Evolutionary conservation across 2,329 filamentous ascomycete species (phyloP).

Genomic region (Boeremia exigua): DNA sequence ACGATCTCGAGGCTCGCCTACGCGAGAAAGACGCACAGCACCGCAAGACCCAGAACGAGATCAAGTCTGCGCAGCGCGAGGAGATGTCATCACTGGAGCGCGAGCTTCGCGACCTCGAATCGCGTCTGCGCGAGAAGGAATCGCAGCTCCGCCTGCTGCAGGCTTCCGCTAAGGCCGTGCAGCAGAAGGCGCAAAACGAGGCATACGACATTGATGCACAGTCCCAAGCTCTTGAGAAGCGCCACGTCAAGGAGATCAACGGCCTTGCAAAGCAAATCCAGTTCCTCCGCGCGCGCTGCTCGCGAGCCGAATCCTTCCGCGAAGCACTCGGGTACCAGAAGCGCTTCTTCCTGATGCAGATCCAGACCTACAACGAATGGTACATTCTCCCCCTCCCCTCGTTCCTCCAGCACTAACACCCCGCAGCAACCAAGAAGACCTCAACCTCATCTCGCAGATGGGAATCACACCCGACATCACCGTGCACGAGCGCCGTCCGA

Average conservation of each 20-base stretch:
- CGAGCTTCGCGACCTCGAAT: constrained; percentile 56
- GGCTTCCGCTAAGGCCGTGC: constrained; percentile 36
- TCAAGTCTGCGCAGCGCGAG: constrained; percentile 52
- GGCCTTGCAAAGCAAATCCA: constrained; percentile 89
- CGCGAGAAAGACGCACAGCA: constrained; percentile 41
- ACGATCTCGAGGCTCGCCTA: constrained; percentile 31
- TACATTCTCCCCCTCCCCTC: constrained; percentile 63
- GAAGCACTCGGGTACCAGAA: constrained; percentile 86
- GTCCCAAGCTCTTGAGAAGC: constrained; percentile 69
- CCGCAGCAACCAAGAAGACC: constrained; percentile 86
- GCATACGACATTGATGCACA: constrained; percentile 49
- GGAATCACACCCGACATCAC: constrained; percentile 65
- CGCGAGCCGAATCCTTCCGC: constrained; percentile 80
- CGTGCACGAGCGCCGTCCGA: constrained; percentile 53
- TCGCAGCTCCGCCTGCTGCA: constrained; percentile 34
- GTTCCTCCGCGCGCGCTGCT: constrained; percentile 83
- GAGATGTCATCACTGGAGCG: constrained; percentile 41
- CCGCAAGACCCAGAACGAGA: constrained; percentile 35
- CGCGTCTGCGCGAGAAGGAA: constrained; percentile 34
- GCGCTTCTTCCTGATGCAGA: constrained; percentile 77
- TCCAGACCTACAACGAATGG: constrained; percentile 88
- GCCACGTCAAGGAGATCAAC: constrained; percentile 76
- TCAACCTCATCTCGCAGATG: constrained; percentile 84
- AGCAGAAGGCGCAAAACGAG: constrained; percentile 39
- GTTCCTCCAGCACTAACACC: constrained; percentile 21